Conservation (phyloP, 2,329 filamentous ascomycete genomes). For the Xylaria sp. region DNA sequence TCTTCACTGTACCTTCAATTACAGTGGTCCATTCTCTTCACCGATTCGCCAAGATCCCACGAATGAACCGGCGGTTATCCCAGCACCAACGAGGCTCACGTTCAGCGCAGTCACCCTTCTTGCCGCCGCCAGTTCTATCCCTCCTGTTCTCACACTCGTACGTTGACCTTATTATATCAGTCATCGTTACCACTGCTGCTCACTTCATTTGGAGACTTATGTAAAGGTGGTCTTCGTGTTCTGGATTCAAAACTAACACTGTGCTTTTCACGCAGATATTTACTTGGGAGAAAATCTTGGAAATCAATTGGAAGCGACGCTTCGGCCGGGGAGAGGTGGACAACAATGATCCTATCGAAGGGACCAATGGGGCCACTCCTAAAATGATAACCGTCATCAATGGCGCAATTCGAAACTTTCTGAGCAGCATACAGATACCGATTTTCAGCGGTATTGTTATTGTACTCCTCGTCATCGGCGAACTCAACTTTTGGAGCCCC, state of each 20-base stretch:
- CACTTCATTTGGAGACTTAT: neutral
- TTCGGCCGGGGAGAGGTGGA: conserved; percentile 50
- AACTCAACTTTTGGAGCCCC: conserved; percentile 70
- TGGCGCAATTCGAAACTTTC: conserved; percentile 61
- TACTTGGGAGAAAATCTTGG: conserved; percentile 71
- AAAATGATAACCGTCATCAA: conserved; percentile 65
- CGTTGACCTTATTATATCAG: neutral
- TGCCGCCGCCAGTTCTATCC: conserved; percentile 71
- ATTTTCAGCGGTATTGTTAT: conserved; percentile 68
- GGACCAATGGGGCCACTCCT: conserved; percentile 65
- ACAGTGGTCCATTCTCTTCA: conserved; percentile 61
- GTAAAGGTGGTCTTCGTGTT: neutral
- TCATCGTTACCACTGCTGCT: no score
- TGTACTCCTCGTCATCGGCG: conserved; percentile 68
- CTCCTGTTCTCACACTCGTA: conserved; percentile 68
- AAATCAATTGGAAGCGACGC: conserved; percentile 66
- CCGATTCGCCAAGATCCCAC: conserved; percentile 64
- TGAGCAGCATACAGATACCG: conserved; percentile 66
- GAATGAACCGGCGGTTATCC: conserved; percentile 71
- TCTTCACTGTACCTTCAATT: conserved; percentile 55
- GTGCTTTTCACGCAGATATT: conserved; percentile 47
- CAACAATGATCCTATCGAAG: conserved; percentile 57
- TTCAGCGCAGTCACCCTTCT: conserved; percentile 70
- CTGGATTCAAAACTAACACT: conserved; percentile 10
- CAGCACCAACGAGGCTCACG: conserved; percentile 63